Evolutionary conservation across 2,329 filamentous ascomycete species (phyloP).

Genomic region (Nakataea oryzae): DNA sequence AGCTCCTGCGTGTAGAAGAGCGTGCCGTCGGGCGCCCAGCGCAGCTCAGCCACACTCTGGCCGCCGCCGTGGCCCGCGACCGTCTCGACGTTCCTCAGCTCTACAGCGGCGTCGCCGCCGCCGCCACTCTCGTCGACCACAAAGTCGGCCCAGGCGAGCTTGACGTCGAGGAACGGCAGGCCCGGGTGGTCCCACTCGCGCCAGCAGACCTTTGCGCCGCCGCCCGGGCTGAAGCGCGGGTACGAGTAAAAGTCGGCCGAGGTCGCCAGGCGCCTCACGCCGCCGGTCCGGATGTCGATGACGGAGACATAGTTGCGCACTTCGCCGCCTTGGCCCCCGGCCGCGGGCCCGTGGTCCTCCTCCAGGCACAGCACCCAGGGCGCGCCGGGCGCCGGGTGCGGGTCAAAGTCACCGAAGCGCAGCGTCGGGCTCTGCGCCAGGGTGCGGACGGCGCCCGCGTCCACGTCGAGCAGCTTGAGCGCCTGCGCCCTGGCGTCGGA

Average conservation of each 20-base stretch:
- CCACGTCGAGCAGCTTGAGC: slow-evolving; percentile 30
- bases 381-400: slow-evolving; percentile 18
- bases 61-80: slow-evolving; percentile 27
- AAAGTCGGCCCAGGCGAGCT: slow-evolving; percentile 33
- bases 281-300: slow-evolving; percentile 28
- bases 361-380: slow-evolving; percentile 38
- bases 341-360: slow-evolving; percentile 34
- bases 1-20: slow-evolving; percentile 37
- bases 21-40: slow-evolving; percentile 36
- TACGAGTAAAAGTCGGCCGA: slow-evolving; percentile 43
- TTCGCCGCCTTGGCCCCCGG: slow-evolving; percentile 14
- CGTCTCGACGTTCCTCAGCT: slow-evolving; percentile 17
- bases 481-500: slow-evolving; percentile 29
- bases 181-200: slow-evolving; percentile 44
- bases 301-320: slow-evolving; percentile 28
- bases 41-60: slow-evolving; percentile 36
- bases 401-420: slow-evolving; percentile 35
- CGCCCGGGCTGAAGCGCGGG: slow-evolving; percentile 36
- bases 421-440: slow-evolving; percentile 22
- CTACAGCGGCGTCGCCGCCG: not conserved
- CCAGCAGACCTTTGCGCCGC: slow-evolving; percentile 34
- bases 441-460: slow-evolving; percentile 19
- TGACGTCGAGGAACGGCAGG: slow-evolving; percentile 37
- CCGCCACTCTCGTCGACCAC: slow-evolving; percentile 13
- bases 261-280: slow-evolving; percentile 25